phyloP scores from a whole-genome alignment of 148 eudicot genomes.

The Chenopodium album region DNA sequence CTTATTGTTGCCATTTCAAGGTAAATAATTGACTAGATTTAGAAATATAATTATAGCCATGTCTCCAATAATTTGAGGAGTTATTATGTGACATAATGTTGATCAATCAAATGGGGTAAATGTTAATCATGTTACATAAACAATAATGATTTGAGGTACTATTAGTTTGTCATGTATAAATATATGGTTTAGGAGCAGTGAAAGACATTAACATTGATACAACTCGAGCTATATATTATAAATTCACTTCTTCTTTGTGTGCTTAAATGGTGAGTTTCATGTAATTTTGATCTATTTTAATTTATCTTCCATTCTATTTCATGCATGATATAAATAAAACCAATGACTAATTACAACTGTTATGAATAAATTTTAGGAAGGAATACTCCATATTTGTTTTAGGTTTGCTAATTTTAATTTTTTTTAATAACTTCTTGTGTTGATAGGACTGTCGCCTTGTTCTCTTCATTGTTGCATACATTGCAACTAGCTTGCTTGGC shows the following conservation, averaged over 20 bases:
- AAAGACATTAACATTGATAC: neutral
- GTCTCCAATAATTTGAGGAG: neutral
- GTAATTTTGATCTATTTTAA: neutral
- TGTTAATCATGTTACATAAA: neutral
- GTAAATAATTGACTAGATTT: neutral
- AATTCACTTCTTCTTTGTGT: neutral
- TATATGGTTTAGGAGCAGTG: neutral
- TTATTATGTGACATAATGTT: neutral
- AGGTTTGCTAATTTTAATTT: neutral
- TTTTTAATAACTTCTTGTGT: neutral
- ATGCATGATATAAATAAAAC: too few relatives aligned
- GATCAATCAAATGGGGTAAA: neutral
- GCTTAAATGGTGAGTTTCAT: neutral
- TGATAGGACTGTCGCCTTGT: neutral
- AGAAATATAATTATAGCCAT: neutral
- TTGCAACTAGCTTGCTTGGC: constrained; percentile 4
- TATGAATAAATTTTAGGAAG: too few relatives aligned
- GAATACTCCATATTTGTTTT: too few relatives aligned
- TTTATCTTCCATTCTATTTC: neutral
- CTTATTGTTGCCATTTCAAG: neutral
- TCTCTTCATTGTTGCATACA: neutral
- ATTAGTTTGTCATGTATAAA: neutral
- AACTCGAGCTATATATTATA: neutral
- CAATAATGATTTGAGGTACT: too few relatives aligned
- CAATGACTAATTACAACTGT: too few relatives aligned